Evolutionary conservation across 2,329 filamentous ascomycete species (phyloP).

Genomic region (Camptophora hylomeconis): DNA sequence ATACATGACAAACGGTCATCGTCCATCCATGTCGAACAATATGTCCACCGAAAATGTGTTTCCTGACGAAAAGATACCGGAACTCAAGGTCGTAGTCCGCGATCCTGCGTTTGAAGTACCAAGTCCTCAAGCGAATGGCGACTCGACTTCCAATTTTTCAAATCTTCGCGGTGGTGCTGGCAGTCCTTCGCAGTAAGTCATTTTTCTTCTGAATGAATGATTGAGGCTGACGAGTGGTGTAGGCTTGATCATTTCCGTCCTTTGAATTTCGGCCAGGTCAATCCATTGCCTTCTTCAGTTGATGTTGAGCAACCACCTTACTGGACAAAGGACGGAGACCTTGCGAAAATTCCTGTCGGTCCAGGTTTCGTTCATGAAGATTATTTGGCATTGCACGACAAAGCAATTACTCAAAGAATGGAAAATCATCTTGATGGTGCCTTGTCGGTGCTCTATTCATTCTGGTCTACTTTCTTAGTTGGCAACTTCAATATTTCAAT

Average conservation of each 20-base stretch:
- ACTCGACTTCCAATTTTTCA: conserved; percentile 5
- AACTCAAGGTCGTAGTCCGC: conserved; percentile 16
- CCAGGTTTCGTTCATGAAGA: conserved; percentile 5
- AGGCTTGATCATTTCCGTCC: conserved; percentile 10
- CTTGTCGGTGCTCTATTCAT: conserved; percentile 46
- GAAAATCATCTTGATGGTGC: conserved; percentile 25
- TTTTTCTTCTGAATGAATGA: conserved; percentile 1
- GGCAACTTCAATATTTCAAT: conserved; percentile 59
- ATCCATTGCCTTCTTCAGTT: conserved; percentile 4
- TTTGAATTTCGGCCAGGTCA: conserved; percentile 10
- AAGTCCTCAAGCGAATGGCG: conserved; percentile 3
- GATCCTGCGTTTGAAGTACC: conserved; percentile 6
- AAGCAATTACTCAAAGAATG: conserved; percentile 4
- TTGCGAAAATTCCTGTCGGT: conserved; percentile 1
- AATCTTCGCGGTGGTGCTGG: conserved; percentile 14
- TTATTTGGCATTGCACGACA: conserved; percentile 2
- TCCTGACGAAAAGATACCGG: conserved; percentile 16
- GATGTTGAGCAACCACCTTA: conserved; percentile 10
- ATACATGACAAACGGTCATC: conserved; percentile 4
- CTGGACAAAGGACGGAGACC: conserved; percentile 13
- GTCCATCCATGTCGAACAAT: conserved; percentile 5
- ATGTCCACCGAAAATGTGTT: conserved; percentile 13
- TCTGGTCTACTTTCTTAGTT: conserved; percentile 58
- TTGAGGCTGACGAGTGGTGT: conserved; percentile 6
- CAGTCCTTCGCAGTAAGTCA: conserved; percentile 15